A percentile compares a stretch with the other conserved stretches of the same genome.
phyloP scores from a whole-genome alignment of 306 rosid genomes.

The Quercus dentata region DNA sequence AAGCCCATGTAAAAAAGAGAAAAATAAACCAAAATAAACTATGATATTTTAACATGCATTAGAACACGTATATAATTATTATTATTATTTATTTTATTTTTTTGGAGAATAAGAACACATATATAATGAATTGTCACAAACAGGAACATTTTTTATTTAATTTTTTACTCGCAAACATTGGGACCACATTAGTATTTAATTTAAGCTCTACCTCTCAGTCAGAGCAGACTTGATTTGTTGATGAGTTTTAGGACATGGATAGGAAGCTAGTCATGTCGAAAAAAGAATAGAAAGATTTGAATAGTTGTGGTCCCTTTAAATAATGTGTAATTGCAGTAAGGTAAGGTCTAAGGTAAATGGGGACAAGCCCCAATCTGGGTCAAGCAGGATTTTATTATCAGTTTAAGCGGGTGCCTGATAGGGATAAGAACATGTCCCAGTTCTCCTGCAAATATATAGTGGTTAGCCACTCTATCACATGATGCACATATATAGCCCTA shows the following conservation, averaged over 20 bases:
- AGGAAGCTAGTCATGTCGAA: conserved; percentile 21
- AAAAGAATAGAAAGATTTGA: conserved; percentile 43
- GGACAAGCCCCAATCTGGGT: conserved; percentile 4
- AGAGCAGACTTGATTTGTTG: conserved; percentile 8
- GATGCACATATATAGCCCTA: neutral
- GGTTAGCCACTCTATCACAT: neutral
- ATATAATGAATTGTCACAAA: no score
- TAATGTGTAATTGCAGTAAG: conserved; percentile 11
- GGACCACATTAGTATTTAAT: conserved; percentile 28
- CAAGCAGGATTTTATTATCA: conserved; percentile 8
- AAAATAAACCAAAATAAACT: no score
- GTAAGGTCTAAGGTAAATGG: neutral
- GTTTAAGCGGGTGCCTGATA: neutral
- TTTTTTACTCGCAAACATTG: neutral
- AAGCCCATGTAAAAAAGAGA: no score
- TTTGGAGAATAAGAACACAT: no score
- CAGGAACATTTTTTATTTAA: no score
- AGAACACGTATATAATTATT: no score
- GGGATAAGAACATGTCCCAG: conserved; percentile 16
- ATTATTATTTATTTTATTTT: no score
- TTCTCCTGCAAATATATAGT: conserved; percentile 16
- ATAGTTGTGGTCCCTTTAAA: conserved; percentile 34
- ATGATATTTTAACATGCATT: no score
- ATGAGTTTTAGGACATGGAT: conserved; percentile 6
- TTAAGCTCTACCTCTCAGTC: no score